Base-by-base conservation (phyloP, 2,329 filamentous ascomycete species). In the Neophaeococcomyces mojaviensis region DNA sequence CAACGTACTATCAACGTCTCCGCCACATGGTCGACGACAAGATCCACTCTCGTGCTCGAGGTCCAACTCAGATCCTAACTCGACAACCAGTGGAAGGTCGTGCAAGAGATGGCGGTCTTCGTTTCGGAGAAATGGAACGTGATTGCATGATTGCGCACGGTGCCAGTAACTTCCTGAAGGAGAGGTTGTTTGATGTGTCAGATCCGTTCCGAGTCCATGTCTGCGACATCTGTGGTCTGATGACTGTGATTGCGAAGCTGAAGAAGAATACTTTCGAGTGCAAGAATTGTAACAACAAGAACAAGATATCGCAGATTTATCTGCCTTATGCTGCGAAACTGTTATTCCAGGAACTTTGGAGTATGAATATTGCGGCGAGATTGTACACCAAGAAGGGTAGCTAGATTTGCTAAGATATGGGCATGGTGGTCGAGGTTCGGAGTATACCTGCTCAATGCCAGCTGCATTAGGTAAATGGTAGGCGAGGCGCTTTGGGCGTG, bases 71-170 rank as follows among this genome's bases (percentile, higher is more conserved):
- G 69, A 98, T 98, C 61, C 79, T 98, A 71, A 98, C 92, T 2
- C 78, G 94, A 48, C 92, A 98, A 68, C 92, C 92, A 15, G 92
- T 98, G 12, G 92, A 98, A 70, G 92, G 92, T 84, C 86, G 94
- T 79, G 92, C 92, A 3, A 77, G 94, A 68, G 94, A 98, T 64
- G 92, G 92, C 77, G 92, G 92, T 74, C 78, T 98, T 36, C 90
- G 94, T 64, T 98, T 98, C 80, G 92, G 92, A 82, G 92, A 98
- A 76, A 98, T 98, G 92, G 94, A 98, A 70, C 90, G 94, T 72
- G 94, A 98, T 79, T 98, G 92, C 67, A 98, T 98, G 92, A 98
- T 98, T 73, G 88, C 94, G n/a, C 94, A 98, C 65, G 92, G 92
- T 64, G 92, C 94, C 3, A 90, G 88, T 45, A 84, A 89, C 1